phyloP scores from a whole-genome alignment of 2,329 filamentous ascomycete species.

The Calonectria pseudoreteaudii region DNA sequence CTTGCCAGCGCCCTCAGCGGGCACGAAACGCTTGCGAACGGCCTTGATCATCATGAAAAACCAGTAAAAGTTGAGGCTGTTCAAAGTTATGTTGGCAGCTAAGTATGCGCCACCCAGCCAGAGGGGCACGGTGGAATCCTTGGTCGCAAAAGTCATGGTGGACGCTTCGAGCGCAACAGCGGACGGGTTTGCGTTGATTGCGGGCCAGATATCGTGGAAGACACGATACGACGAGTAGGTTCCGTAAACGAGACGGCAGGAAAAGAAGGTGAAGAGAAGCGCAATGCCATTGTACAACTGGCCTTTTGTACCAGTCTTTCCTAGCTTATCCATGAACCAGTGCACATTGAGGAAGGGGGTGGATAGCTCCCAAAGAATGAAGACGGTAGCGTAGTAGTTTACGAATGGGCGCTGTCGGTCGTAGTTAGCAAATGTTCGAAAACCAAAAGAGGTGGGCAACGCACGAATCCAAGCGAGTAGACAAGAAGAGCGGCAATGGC shows the following conservation, averaged over 20 bases:
- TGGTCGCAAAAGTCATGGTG: conserved; percentile 58
- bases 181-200: conserved; percentile 54
- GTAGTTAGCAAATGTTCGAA: conserved; percentile 22
- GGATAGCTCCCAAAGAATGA: conserved; percentile 90
- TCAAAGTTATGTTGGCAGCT: conserved; percentile 77
- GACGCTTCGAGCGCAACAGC: conserved; percentile 34
- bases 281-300: conserved; percentile 84
- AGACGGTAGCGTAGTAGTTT: conserved; percentile 83
- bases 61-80: conserved; percentile 85
- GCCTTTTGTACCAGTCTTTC: conserved; percentile 78
- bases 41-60: conserved; percentile 89
- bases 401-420: conserved; percentile 78
- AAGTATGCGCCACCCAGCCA: conserved; percentile 80
- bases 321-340: conserved; percentile 92
- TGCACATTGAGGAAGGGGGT: conserved; percentile 89
- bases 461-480: conserved; percentile 83
- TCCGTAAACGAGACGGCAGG: conserved; percentile 81
- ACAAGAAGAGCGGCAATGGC: conserved; percentile 79
- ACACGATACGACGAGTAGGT: conserved; percentile 77
- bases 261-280: conserved; percentile 80
- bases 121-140: conserved; percentile 67
- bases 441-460: conserved; percentile 47
- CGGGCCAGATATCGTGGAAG: conserved; percentile 76
- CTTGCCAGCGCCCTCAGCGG: conserved; percentile 52
- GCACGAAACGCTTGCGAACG: conserved; percentile 79